phyloP scores from a whole-genome alignment of 441 rosid genomes.

The Populus hybrid region DNA sequence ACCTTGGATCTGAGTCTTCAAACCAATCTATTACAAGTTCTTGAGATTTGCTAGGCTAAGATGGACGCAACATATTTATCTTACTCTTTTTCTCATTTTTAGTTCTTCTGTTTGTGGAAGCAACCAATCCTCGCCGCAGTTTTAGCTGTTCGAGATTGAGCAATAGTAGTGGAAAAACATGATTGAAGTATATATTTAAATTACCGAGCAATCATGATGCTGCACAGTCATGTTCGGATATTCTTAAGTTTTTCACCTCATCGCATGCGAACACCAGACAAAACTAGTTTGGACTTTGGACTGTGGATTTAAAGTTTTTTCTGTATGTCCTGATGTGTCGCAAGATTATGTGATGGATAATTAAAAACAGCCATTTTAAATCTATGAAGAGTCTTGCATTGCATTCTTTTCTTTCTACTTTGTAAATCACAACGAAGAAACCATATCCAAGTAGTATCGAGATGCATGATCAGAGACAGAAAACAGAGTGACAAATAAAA shows the following conservation, averaged over 20 bases:
- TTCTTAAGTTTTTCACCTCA: background rate
- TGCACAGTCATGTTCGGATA: background rate
- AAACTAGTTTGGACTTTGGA: too few relatives aligned
- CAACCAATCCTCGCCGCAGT: slow-evolving; percentile 7
- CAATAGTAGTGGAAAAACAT: slow-evolving; percentile 13
- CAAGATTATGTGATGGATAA: too few relatives aligned
- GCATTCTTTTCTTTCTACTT: background rate
- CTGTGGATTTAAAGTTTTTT: too few relatives aligned
- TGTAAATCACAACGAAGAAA: background rate
- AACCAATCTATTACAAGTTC: slow-evolving; percentile 44
- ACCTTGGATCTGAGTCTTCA: slow-evolving; percentile 45
- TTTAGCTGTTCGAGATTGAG: background rate
- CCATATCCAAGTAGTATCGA: slow-evolving; percentile 4
- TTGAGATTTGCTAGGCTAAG: slow-evolving; percentile 36
- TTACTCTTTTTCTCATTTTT: background rate
- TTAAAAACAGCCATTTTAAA: background rate
- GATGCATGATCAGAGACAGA: background rate
- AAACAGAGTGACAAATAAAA: background rate
- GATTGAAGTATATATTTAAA: slow-evolving; percentile 8
- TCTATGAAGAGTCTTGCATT: background rate
- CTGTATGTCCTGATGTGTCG: too few relatives aligned
- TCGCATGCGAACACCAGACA: background rate
- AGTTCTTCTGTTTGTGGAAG: slow-evolving; percentile 13
- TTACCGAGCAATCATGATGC: background rate
- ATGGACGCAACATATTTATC: background rate